Conservation (phyloP, 495 filamentous ascomycete species). For the Trichodelitschia bisporula region DNA sequence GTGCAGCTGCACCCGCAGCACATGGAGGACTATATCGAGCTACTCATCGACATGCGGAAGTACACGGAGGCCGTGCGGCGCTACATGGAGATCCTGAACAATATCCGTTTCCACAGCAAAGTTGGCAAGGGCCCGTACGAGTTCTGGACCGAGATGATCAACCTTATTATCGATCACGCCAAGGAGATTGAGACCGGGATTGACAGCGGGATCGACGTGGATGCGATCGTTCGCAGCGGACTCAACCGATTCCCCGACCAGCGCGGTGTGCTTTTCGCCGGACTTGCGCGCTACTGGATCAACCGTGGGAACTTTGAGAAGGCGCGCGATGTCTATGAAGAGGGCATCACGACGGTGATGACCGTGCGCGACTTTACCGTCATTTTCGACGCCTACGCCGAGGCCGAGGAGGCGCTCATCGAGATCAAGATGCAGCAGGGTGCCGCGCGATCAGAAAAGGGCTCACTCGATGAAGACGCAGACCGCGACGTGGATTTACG, state of each 20-base stretch:
- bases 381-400: constrained; percentile 86
- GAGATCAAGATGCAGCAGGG: constrained; percentile 74
- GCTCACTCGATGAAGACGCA: constrained; percentile 55
- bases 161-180: constrained; percentile 77
- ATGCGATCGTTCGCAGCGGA: constrained; percentile 80
- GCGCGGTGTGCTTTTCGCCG: constrained; percentile 88
- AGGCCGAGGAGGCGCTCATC: constrained; percentile 94
- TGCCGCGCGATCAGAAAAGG: constrained; percentile 57
- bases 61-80: constrained; percentile 85
- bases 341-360: constrained; percentile 95
- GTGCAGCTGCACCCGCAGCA: constrained; percentile 97
- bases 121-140: constrained; percentile 87
- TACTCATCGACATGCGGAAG: constrained; percentile 55
- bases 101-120: constrained; percentile 77
- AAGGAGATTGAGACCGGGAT: constrained; percentile 61
- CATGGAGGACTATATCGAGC: constrained; percentile 78
- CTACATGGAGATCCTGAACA: constrained; percentile 87
- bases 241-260: constrained; percentile 87
- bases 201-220: constrained; percentile 66
- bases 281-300: constrained; percentile 92
- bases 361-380: constrained; percentile 96
- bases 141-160: constrained; percentile 96
- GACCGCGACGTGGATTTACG: constrained; percentile 93
- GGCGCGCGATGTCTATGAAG: constrained; percentile 83
- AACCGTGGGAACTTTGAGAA: constrained; percentile 76